phyloP scores from a whole-genome alignment of 2,329 filamentous ascomycete genomes.

The Penicillium oxalicum region DNA sequence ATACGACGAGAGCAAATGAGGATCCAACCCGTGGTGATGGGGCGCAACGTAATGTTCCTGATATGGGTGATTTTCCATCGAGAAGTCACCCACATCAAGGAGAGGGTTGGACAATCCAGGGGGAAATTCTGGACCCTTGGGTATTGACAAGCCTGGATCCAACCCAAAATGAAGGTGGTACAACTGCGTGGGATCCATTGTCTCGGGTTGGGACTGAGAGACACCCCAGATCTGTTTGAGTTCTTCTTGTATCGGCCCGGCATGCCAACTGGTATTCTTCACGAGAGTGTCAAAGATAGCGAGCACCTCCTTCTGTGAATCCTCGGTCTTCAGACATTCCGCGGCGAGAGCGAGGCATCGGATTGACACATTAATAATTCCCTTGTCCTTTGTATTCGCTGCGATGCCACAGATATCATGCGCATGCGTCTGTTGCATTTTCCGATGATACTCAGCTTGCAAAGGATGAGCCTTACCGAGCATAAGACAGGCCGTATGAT shows the following conservation, averaged over 20 bases:
- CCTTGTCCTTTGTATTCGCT: slow-evolving; percentile 75
- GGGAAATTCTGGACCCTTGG: slow-evolving; percentile 29
- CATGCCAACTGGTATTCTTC: slow-evolving; percentile 70
- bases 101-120: slow-evolving; percentile 62
- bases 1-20: slow-evolving; percentile 21
- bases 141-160: slow-evolving; percentile 20
- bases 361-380: slow-evolving; percentile 71
- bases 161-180: slow-evolving; percentile 16
- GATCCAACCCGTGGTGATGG: slow-evolving; percentile 35
- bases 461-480: slow-evolving; percentile 74
- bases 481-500: slow-evolving; percentile 78
- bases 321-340: slow-evolving; percentile 60
- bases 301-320: slow-evolving; percentile 76
- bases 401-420: slow-evolving; percentile 85
- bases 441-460: slow-evolving; percentile 54
- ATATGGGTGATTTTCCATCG: slow-evolving; percentile 71
- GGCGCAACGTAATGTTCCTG: slow-evolving; percentile 74
- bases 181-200: slow-evolving; percentile 16
- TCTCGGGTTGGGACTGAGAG: slow-evolving; percentile 40
- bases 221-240: slow-evolving; percentile 75
- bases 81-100: slow-evolving; percentile 67
- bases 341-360: slow-evolving; percentile 73
- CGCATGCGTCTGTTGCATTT: slow-evolving; percentile 66
- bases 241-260: slow-evolving; percentile 64
- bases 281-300: slow-evolving; percentile 69